phyloP scores from a whole-genome alignment of 163 green algal species.

The Trebouxia gelatinosa region DNA sequence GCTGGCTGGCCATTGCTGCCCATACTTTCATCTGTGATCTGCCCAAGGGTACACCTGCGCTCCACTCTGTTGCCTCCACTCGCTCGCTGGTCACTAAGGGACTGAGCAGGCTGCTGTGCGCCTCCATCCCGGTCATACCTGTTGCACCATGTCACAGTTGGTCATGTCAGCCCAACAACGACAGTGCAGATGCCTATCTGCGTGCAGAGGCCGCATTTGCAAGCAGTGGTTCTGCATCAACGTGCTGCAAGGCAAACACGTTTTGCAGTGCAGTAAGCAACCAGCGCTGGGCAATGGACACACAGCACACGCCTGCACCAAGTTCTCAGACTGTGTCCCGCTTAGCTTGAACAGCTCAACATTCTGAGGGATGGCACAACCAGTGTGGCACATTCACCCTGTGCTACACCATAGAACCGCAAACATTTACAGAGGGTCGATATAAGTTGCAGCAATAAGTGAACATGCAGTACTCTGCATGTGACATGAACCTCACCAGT shows the following conservation, averaged over 20 bases:
- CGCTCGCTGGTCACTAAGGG: constrained; percentile 53
- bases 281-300: too few species aligned
- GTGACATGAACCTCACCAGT: background rate
- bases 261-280: background rate
- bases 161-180: background rate
- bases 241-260: background rate
- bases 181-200: background rate
- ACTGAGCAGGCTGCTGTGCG: constrained; percentile 32
- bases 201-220: background rate
- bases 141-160: background rate
- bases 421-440: background rate
- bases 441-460: background rate
- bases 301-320: background rate
- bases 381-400: too few species aligned
- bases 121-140: constrained; percentile 69
- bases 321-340: too few species aligned
- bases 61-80: constrained; percentile 62
- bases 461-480: background rate
- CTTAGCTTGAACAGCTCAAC: too few species aligned
- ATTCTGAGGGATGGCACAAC: too few species aligned
- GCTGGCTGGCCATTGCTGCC: constrained; percentile 52
- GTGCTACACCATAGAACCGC: too few species aligned
- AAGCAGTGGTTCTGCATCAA: background rate
- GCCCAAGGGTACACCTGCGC: constrained; percentile 60
- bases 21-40: constrained; percentile 79